Conservation (phyloP, 2,329 filamentous ascomycete genomes). For the Coniochaeta ligniaria region DNA sequence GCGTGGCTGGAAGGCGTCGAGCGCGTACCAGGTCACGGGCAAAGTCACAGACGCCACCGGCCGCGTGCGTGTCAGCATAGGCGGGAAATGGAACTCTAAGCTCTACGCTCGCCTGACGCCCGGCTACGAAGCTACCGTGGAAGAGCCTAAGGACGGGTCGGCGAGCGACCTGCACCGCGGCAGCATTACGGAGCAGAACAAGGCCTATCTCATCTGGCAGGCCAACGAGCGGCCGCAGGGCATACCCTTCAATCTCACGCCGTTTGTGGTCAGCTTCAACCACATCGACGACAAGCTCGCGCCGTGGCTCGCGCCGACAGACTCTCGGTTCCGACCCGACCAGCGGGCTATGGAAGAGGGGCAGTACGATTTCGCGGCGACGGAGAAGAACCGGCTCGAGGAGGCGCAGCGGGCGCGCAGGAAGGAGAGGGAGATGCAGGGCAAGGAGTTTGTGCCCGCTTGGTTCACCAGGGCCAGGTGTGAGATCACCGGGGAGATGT, state of each 20-base stretch:
- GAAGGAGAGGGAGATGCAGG: constrained; percentile 63
- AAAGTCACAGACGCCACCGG: constrained; percentile 76
- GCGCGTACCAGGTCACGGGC: constrained; percentile 80
- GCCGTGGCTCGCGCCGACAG: constrained; percentile 78
- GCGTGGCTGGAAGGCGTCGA: constrained; percentile 90
- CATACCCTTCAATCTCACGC: constrained; percentile 95
- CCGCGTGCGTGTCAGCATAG: constrained; percentile 80
- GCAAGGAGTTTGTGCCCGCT: constrained; percentile 74
- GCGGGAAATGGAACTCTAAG: constrained; percentile 95
- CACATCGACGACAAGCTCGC: constrained; percentile 77
- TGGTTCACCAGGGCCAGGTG: constrained; percentile 77
- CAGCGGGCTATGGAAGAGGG: constrained; percentile 98
- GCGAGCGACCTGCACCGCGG: constrained; percentile 30
- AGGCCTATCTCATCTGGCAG: constrained; percentile 91
- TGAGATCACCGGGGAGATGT: constrained; percentile 77
- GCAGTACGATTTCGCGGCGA: constrained; percentile 88
- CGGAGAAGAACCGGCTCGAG: constrained; percentile 91
- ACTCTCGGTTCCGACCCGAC: constrained; percentile 87
- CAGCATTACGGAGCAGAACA: constrained; percentile 56
- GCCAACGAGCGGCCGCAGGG: constrained; percentile 71
- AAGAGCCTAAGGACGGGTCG: constrained; percentile 41
- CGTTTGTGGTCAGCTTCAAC: constrained; percentile 92
- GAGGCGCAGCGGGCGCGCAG: constrained; percentile 79
- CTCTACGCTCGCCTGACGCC: constrained; percentile 91
- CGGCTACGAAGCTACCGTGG: constrained; percentile 72